Percentiles rank a stretch among this genome's conserved stretches.
phyloP scores from a whole-genome alignment of 495 filamentous ascomycete genomes.

The Endocarpon pusillum region DNA sequence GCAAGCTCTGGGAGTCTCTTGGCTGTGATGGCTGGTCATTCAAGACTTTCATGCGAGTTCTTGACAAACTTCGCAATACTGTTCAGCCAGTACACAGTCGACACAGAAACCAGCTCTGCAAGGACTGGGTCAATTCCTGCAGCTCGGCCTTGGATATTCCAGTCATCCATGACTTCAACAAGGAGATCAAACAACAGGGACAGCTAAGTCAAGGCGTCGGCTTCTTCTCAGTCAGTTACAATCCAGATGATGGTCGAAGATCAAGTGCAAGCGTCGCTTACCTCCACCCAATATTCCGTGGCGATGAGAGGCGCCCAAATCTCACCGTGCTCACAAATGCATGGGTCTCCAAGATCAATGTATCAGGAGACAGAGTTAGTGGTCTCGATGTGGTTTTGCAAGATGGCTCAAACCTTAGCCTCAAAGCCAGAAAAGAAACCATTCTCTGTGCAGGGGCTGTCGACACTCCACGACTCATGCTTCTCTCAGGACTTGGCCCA shows the following conservation, averaged over 20 bases:
- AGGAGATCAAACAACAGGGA: slow-evolving; percentile 49
- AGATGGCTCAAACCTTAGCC: slow-evolving; percentile 38
- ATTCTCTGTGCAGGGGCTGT: slow-evolving; percentile 66
- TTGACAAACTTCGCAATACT: slow-evolving; percentile 62
- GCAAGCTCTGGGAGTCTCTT: slow-evolving; percentile 50
- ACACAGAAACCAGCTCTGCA: slow-evolving; percentile 68
- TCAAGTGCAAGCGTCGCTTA: slow-evolving; percentile 74
- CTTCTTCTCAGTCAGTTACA: slow-evolving; percentile 73
- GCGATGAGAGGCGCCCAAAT: slow-evolving; percentile 59
- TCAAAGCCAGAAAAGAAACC: slow-evolving; percentile 50
- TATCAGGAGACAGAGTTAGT: slow-evolving; percentile 39
- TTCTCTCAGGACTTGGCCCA: slow-evolving; percentile 66
- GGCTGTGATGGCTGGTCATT: slow-evolving; percentile 69
- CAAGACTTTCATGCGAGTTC: slow-evolving; percentile 53
- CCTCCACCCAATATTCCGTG: slow-evolving; percentile 66
- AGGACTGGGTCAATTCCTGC: slow-evolving; percentile 67
- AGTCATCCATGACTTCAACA: slow-evolving; percentile 64
- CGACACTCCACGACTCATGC: slow-evolving; percentile 55
- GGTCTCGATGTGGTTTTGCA: slow-evolving; percentile 51
- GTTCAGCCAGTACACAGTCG: slow-evolving; percentile 61
- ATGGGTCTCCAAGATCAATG: slow-evolving; percentile 62
- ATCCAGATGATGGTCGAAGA: slow-evolving; percentile 59
- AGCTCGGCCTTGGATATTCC: slow-evolving; percentile 57
- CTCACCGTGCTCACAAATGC: slow-evolving; percentile 64
- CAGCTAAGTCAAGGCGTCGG: slow-evolving; percentile 55